Base-by-base conservation (phyloP, 495 filamentous ascomycete species). In the Collariella sp. region DNA sequence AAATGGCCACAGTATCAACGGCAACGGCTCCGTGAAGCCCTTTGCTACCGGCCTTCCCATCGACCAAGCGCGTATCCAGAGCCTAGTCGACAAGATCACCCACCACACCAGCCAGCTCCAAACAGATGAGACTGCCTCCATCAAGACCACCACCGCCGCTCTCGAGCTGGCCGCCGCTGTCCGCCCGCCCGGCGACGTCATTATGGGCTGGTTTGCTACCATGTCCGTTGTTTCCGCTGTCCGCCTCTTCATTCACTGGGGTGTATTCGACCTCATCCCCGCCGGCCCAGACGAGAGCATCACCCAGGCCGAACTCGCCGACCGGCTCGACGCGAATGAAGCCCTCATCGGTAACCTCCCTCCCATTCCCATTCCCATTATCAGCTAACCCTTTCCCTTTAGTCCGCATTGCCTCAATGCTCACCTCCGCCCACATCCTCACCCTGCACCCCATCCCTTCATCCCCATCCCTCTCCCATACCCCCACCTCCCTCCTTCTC, bases 181-280 rank as follows among this genome's bases (percentile, higher is more conserved):
- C 18, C 65, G 58, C 6, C 46, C 62, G 2, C 62, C 60, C 0
- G 57, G 45, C 13, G 65, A 67, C 22, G 31, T 47, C 19, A 61
- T 67, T 45, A 63, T 67, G 65, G 50, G 54, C 36, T 58, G 55
- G 52, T 67, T 67, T 35, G 41, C 48, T 41, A 54, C 57, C 19
- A 62, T 60, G 49, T 54, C 57, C 13, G 43, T 60, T 36, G 60
- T 63, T 2, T 67, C 65, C 0, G 65, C 63, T 31, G 58, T 70
- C 13, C 61, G 60, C 6, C 50, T 70, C 19, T 72, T 65, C 33
- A 58, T 62, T 41, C 47, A 66, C 46, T 72, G 69, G 68, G 52
- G 62, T 12, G 60, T 67, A 7, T 71, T 71, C 24, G 67, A 70
- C 26, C 42, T 42, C 18, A 67, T 72, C 19, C 68, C 70, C 7